Evolutionary conservation across 148 eudicot species (phyloP).

Genomic region (Camellia lanceoleosa): DNA sequence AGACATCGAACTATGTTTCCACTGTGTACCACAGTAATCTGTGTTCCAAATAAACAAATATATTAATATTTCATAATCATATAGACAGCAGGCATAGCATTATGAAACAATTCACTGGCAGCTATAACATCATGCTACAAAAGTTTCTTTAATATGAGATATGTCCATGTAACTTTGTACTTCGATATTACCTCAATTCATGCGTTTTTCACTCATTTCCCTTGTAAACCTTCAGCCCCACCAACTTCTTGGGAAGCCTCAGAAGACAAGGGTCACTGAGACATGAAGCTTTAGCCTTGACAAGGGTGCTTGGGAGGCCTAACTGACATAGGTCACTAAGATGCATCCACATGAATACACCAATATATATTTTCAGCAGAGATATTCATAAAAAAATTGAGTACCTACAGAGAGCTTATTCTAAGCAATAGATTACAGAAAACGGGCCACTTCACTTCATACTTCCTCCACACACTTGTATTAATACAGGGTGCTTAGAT

Average conservation of each 20-base stretch:
- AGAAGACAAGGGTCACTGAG: slow-evolving; percentile 13
- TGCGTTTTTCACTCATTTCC: slow-evolving; percentile 5
- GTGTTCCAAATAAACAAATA: not conserved
- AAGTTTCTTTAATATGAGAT: not conserved
- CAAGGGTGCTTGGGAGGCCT: slow-evolving; percentile 2
- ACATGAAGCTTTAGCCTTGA: slow-evolving; percentile 6
- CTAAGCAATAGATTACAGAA: slow-evolving; percentile 9
- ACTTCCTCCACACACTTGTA: not conserved
- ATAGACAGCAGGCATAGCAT: not conserved
- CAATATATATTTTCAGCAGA: slow-evolving; percentile 3
- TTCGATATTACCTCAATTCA: slow-evolving; percentile 7
- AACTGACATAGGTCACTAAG: slow-evolving; percentile 15
- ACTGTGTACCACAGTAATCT: not conserved
- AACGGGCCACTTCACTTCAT: not conserved
- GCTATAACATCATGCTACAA: not conserved
- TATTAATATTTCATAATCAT: not conserved
- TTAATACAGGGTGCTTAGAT: not conserved
- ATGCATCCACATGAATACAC: slow-evolving; percentile 7
- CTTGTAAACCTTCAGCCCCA: slow-evolving; percentile 5
- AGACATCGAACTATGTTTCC: not conserved
- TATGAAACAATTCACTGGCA: not conserved
- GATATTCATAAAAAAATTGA: not conserved
- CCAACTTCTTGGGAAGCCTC: slow-evolving; percentile 9
- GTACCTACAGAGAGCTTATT: slow-evolving; percentile 3
- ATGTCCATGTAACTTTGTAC: not conserved